Base-by-base conservation (phyloP, 306 rosid genomes). In the Albizia julibrissin region DNA sequence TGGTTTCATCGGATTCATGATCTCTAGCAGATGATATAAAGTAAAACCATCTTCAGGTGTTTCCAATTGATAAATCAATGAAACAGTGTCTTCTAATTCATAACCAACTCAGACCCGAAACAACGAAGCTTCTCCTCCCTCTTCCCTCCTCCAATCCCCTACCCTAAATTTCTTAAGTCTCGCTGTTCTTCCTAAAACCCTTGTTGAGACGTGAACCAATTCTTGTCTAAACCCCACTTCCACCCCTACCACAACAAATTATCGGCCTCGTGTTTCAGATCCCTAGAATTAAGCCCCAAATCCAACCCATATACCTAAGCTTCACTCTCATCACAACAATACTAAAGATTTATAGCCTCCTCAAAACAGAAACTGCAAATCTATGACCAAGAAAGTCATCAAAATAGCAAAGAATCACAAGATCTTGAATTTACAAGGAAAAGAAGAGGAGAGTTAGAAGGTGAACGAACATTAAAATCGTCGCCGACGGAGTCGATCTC, bases 401-500 rank as follows among this genome's bases (percentile, higher is more conserved):
- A 47, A 1, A 83, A 67, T 43, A 65, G 68, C 74, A 66, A 31
- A 22, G 6, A 29, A 77, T 56, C 62, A 29, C 62, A 46, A 61
- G 59, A 64, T 47, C 40, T 5, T 10, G 40, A 58, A 15, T 19
- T n/a, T 64, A 1, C 2, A 3, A 42, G 22, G 9, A 83, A 74
- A 76, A 29, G 21, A 8, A 50, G 47, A 72, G 44, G 22, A 56
- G n/a, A 6, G 79, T 56, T 50, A 81, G 61, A 47, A 56, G 58
- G 54, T 65, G 77, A 22, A 72, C 59, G 62, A 75, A 94, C 97
- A 87, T 86, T 94, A 82, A 92, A 8, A 74, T 94, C 98, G 72
- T 92, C 91, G 14, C 98, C 95, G 81, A 85, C 92, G 33, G 98
- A 94, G 79, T 82, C 56, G 72, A 94, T 49, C 85, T 94, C 93